phyloP scores from a whole-genome alignment of 176 grass and related monocot genomes.

The Oryza punctata region DNA sequence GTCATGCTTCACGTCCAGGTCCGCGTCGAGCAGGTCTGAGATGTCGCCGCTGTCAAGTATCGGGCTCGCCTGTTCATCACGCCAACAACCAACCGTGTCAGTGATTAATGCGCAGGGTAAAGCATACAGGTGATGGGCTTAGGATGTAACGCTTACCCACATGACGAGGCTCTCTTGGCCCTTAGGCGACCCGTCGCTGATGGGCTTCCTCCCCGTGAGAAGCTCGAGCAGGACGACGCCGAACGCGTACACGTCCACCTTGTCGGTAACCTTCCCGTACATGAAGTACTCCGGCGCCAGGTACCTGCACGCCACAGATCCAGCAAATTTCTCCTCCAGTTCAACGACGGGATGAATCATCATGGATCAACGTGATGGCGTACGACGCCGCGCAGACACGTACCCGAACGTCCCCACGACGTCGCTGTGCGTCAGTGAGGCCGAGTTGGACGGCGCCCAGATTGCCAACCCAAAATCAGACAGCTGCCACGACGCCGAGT shows the following conservation, averaged over 20 bases:
- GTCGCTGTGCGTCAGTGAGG: conserved; percentile 60
- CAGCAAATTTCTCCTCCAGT: background rate
- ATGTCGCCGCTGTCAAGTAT: conserved; percentile 73
- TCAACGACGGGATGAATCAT: background rate
- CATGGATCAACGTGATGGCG: background rate
- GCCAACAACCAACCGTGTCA: background rate
- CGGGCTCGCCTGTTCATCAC: conserved; percentile 55
- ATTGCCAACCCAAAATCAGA: conserved; percentile 95
- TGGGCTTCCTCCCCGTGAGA: conserved; percentile 80
- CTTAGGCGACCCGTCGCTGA: conserved; percentile 70
- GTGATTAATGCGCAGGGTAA: too few relatives aligned
- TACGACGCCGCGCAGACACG: background rate
- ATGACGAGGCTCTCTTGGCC: conserved; percentile 82
- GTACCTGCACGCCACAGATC: conserved; percentile 44
- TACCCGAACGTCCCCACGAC: conserved; percentile 97
- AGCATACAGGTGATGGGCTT: too few relatives aligned
- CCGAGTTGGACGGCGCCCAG: conserved; percentile 67
- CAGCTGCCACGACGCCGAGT: conserved; percentile 49
- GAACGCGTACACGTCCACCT: conserved; percentile 97
- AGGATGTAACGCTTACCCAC: conserved; percentile 61
- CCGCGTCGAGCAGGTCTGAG: conserved; percentile 65
- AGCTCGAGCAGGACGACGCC: conserved; percentile 97
- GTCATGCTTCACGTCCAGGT: conserved; percentile 56
- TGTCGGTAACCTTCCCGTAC: conserved; percentile 92
- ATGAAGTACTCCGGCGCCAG: conserved; percentile 99